Conservation (phyloP, 2,329 filamentous ascomycete species). For the Trichoderma koningiopsis region DNA sequence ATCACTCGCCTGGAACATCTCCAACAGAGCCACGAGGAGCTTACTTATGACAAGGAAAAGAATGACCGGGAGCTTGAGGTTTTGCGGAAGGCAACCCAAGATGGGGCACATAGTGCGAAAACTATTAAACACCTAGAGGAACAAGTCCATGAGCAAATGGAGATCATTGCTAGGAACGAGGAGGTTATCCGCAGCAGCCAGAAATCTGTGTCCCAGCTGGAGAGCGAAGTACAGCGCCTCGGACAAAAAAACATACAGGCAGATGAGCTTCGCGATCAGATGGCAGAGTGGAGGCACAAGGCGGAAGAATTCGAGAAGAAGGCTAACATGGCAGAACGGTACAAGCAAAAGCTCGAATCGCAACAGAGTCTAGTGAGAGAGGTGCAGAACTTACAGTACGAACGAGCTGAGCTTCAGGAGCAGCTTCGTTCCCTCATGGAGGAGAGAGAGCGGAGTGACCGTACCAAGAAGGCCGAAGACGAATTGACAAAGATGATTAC, state of each 20-base stretch:
- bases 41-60: slow-evolving; percentile 64
- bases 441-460: slow-evolving; percentile 39
- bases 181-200: slow-evolving; percentile 52
- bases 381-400: slow-evolving; percentile 56
- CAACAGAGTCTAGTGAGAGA: slow-evolving; percentile 59
- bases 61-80: slow-evolving; percentile 57
- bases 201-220: slow-evolving; percentile 53
- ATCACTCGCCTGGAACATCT: slow-evolving; percentile 62
- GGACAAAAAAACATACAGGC: slow-evolving; percentile 51
- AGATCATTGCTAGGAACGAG: slow-evolving; percentile 66
- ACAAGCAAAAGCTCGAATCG: slow-evolving; percentile 63
- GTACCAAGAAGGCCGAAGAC: slow-evolving; percentile 43
- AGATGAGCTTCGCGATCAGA: slow-evolving; percentile 59
- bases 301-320: slow-evolving; percentile 62
- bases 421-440: slow-evolving; percentile 45
- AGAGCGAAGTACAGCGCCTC: slow-evolving; percentile 55
- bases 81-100: slow-evolving; percentile 51
- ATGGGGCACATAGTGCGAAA: slow-evolving; percentile 55
- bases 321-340: slow-evolving; percentile 64
- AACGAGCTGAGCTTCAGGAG: slow-evolving; percentile 56
- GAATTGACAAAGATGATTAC: slow-evolving; percentile 47
- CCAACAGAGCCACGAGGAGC: slow-evolving; percentile 64
- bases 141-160: slow-evolving; percentile 66
- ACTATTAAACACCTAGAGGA: slow-evolving; percentile 57
- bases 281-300: slow-evolving; percentile 60